phyloP scores from a whole-genome alignment of 2,329 filamentous ascomycete species.

The Colletotrichum chlorophyti region DNA sequence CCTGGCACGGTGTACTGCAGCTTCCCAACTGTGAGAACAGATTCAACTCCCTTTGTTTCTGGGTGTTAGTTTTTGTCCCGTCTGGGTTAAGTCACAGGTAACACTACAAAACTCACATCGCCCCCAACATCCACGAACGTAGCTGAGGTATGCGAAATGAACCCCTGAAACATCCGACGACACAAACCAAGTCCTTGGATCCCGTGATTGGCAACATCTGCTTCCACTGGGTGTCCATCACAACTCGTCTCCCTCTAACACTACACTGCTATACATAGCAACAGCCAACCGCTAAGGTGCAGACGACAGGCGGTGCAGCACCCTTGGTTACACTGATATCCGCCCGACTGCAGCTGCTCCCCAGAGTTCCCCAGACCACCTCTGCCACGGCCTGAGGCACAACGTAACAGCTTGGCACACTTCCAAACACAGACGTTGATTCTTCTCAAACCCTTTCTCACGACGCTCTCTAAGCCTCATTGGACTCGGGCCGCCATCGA shows the following conservation, averaged over 20 bases:
- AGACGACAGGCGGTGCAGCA: background rate
- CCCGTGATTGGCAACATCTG: slow-evolving; percentile 2
- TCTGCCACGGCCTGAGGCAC: slow-evolving; percentile 19
- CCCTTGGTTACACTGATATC: background rate
- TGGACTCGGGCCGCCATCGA: slow-evolving; percentile 27
- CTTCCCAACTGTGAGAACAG: background rate
- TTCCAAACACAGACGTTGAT: background rate
- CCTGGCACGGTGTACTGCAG: no score
- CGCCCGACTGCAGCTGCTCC: background rate
- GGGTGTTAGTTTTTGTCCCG: background rate
- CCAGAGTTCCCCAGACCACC: background rate
- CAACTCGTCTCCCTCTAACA: background rate
- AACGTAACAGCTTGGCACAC: slow-evolving; percentile 17
- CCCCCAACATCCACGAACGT: no score
- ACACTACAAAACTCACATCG: background rate
- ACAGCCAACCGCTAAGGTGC: background rate
- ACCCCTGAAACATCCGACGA: slow-evolving; percentile 18
- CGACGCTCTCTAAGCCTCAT: slow-evolving; percentile 12
- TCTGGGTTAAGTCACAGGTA: background rate
- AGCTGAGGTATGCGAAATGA: background rate
- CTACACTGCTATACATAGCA: slow-evolving; percentile 11
- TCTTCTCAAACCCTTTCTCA: slow-evolving; percentile 22
- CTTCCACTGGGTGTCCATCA: background rate
- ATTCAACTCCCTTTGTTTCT: slow-evolving; percentile 1
- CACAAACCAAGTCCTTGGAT: background rate